phyloP scores from a whole-genome alignment of 345 rosid species.

The Conringia planisiliqua region DNA sequence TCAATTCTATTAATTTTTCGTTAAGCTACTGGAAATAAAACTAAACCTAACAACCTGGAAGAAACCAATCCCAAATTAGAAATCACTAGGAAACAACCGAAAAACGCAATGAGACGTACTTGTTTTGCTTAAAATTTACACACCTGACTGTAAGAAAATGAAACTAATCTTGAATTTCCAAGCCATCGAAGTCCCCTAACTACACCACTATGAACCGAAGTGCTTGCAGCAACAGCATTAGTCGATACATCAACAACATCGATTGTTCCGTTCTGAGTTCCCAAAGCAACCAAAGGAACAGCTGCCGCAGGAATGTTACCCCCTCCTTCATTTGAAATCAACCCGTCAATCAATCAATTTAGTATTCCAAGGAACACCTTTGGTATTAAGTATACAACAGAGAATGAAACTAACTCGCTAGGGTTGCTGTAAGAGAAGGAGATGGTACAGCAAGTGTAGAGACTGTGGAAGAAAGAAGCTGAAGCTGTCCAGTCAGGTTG shows the following conservation, averaged over 20 bases:
- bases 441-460: conserved; percentile 94
- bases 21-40: conserved; percentile 4
- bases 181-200: conserved; percentile 97
- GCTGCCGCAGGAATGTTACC: conserved; percentile 89
- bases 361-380: not conserved
- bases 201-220: conserved; percentile 67
- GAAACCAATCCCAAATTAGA: not conserved
- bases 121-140: not conserved
- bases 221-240: conserved; percentile 82
- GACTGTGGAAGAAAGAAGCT: conserved; percentile 91
- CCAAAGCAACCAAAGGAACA: conserved; percentile 97
- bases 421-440: conserved; percentile 88
- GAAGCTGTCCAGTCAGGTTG: conserved; percentile 78
- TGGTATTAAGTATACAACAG: conserved; percentile 1
- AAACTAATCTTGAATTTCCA: conserved; percentile 95
- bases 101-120: conserved; percentile 8
- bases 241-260: conserved; percentile 94
- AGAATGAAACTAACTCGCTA: conserved; percentile 73
- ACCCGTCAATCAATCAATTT: conserved; percentile 25
- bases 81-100: not conserved
- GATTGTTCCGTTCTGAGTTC: conserved; percentile 85
- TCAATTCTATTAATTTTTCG: not conserved
- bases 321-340: conserved; percentile 60
- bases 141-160: conserved; percentile 85
- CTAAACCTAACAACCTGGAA: conserved; percentile 6